phyloP scores from a whole-genome alignment of 257 asterid species.

The Lycium barbarum region DNA sequence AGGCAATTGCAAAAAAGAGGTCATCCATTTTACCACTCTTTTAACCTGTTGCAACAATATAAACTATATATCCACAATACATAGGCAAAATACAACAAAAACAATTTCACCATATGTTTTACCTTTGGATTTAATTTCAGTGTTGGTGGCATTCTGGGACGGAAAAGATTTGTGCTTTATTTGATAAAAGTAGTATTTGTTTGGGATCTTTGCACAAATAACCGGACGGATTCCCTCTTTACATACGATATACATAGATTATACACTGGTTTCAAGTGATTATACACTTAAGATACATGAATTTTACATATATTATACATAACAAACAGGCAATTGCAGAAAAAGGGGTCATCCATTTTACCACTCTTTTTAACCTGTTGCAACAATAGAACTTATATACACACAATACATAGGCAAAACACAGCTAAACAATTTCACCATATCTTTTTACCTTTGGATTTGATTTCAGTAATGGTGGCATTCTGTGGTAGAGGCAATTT shows the following conservation, averaged over 20 bases:
- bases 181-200: too few species aligned
- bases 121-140: too few species aligned
- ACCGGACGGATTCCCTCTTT: too few species aligned
- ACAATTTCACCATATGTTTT: too few species aligned
- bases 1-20: background rate
- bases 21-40: background rate
- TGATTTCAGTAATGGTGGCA: slow-evolving; percentile 81
- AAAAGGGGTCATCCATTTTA: background rate
- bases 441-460: slow-evolving; percentile 57
- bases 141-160: too few species aligned
- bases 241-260: too few species aligned
- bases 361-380: background rate
- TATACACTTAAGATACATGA: too few species aligned
- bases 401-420: background rate
- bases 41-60: background rate
- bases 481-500: slow-evolving; percentile 95
- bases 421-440: background rate
- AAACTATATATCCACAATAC: background rate
- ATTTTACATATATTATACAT: too few species aligned
- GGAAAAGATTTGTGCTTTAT: too few species aligned
- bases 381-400: background rate
- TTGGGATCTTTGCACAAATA: too few species aligned
- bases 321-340: background rate
- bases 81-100: background rate
- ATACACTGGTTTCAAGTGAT: too few species aligned